A percentile compares a stretch with the other conserved stretches of the same genome.
phyloP scores from a whole-genome alignment of 305 asterid species.

The Rubia tinctorum region DNA sequence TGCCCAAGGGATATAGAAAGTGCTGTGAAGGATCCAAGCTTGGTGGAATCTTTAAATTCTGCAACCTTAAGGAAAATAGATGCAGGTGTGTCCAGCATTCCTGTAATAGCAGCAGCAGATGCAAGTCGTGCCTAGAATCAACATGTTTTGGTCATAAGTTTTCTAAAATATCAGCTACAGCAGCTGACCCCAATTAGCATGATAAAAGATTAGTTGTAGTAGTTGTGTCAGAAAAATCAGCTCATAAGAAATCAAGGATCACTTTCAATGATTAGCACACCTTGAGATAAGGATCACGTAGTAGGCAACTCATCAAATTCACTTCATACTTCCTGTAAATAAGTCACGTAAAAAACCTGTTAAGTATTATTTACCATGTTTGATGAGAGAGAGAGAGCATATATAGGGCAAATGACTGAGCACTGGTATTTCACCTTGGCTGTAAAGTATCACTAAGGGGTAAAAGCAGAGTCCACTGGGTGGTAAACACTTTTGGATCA shows the following conservation, averaged over 20 bases:
- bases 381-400: not conserved
- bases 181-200: not conserved
- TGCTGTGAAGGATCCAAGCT: conserved; percentile 82
- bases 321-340: conserved; percentile 70
- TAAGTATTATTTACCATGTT: not conserved
- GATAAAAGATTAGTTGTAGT: not conserved
- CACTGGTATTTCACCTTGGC: conserved; percentile 52
- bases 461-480: conserved; percentile 89
- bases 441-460: conserved; percentile 84
- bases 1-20: conserved; percentile 96
- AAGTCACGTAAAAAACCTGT: conserved; percentile 9
- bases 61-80: conserved; percentile 94
- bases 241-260: not conserved
- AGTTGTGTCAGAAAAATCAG: not conserved
- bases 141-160: conserved; percentile 1
- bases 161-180: conserved; percentile 3
- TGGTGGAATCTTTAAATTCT: conserved; percentile 64
- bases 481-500: conserved; percentile 79
- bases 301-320: conserved; percentile 86
- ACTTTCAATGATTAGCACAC: conserved; percentile 30
- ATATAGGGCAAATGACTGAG: conserved; percentile 6
- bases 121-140: conserved; percentile 70
- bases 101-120: conserved; percentile 70
- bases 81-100: conserved; percentile 88
- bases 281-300: conserved; percentile 81